Evolutionary conservation across 805 yeast genomes (phyloP).

Genomic region (Wickerhamia fluorescens): DNA sequence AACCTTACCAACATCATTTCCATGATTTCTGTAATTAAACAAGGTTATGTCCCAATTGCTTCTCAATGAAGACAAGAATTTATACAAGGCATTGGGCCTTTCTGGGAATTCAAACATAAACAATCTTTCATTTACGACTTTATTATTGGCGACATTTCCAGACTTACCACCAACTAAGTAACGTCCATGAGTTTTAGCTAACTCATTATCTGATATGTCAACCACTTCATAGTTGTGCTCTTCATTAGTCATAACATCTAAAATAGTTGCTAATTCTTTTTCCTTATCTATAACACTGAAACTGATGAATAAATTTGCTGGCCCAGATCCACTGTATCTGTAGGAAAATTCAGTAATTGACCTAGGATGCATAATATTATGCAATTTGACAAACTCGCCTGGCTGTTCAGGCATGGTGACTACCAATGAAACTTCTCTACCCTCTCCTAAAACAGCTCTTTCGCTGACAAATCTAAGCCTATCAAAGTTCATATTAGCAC

Average conservation of each 20-base stretch:
- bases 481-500: slow-evolving; percentile 98
- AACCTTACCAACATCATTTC: slow-evolving; percentile 89
- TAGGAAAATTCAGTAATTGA: slow-evolving; percentile 92
- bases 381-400: slow-evolving; percentile 79
- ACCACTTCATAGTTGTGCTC: slow-evolving; percentile 62
- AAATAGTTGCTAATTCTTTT: slow-evolving; percentile 62
- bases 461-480: slow-evolving; percentile 93
- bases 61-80: slow-evolving; percentile 65
- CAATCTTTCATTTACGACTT: slow-evolving; percentile 66
- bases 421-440: slow-evolving; percentile 87
- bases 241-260: slow-evolving; percentile 47
- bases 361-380: slow-evolving; percentile 76
- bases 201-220: slow-evolving; percentile 86
- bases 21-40: slow-evolving; percentile 96
- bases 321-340: slow-evolving; percentile 49
- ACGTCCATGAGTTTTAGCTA: slow-evolving; percentile 95
- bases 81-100: slow-evolving; percentile 88
- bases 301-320: slow-evolving; percentile 80
- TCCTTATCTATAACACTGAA: slow-evolving; percentile 75
- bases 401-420: slow-evolving; percentile 90
- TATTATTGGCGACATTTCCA: slow-evolving; percentile 17
- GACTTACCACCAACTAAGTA: slow-evolving; percentile 93
- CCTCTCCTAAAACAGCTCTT: slow-evolving; percentile 98
- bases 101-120: slow-evolving; percentile 93
- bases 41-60: slow-evolving; percentile 86